Conservation (phyloP, 1,284 basidiomycete genomes). For the Cystobasidium slooffiae region DNA sequence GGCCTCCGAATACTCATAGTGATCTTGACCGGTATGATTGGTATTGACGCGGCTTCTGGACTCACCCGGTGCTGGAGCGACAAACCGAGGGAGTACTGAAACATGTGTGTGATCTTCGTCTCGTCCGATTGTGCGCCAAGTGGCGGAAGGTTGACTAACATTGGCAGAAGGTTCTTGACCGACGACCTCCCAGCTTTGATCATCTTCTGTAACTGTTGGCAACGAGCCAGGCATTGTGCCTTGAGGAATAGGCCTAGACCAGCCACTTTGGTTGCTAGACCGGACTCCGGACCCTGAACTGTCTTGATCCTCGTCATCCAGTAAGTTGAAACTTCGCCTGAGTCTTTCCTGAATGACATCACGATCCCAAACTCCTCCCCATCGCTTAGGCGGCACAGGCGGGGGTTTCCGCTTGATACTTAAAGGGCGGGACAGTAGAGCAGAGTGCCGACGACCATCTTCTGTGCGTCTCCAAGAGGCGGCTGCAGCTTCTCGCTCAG, state of each 20-base stretch:
- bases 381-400: constrained; percentile 42
- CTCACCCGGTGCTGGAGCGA: too few relatives aligned
- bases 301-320: constrained; percentile 7
- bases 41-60: not conserved
- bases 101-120: not conserved
- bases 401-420: constrained; percentile 45
- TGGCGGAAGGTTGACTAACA: not conserved
- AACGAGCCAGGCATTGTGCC: constrained; percentile 24
- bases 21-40: not conserved
- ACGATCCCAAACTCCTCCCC: constrained; percentile 43
- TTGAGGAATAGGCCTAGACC: not conserved
- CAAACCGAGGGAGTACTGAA: not conserved
- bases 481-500: constrained; percentile 23
- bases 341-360: constrained; percentile 24
- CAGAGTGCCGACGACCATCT: constrained; percentile 42
- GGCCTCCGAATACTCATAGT: not conserved
- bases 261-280: not conserved
- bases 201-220: constrained; percentile 14
- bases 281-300: not conserved
- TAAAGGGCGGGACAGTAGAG: constrained; percentile 38
- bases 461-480: constrained; percentile 38
- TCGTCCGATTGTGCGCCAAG: constrained; percentile 27
- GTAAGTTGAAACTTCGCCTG: constrained; percentile 1
- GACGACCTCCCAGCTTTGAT: constrained; percentile 19
- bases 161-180: not conserved